Evolutionary conservation across 2,329 filamentous ascomycete genomes (phyloP), one percentile per base, ranked within the genome.

Genomic region (Domatiomyces catenatus): DNA sequence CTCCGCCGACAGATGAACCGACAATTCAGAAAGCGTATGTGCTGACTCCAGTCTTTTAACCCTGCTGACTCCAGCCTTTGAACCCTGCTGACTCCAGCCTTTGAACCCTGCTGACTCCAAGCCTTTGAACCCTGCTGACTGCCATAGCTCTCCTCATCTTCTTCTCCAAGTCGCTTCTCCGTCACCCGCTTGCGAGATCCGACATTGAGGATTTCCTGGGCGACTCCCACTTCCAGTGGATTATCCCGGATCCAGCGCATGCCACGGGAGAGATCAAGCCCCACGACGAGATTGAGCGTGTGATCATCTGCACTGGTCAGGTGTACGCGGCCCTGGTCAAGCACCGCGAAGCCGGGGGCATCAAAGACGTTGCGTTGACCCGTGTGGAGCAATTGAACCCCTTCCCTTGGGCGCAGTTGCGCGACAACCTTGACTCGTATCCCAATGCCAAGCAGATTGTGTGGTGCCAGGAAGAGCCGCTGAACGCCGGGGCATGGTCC

Each of bases 21-120:
- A 64, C 90, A 98, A 67, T 98, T 98, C 84, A 82, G 92, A 72
- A 98, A 98, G 76, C 92, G 86, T 92, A 76, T 80, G 85, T 76
- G 43, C 28, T 19, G 5, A 15, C 12, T 15, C n/a, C n/a, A n/a
- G n/a, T n/a, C n/a, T n/a, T n/a, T n/a, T n/a, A n/a, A n/a, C n/a
- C n/a, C n/a, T n/a, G n/a, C n/a, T n/a, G n/a, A n/a, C n/a, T n/a
- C n/a, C n/a, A n/a, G n/a, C n/a, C n/a, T n/a, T 50, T 46, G 26
- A 28, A 19, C 19, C 51, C 64, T 54, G 65, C 54, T 36, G 43
- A 36, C 43, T 28, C 26, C n/a, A n/a, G n/a, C n/a, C 42, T 44
- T n/a, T 44, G 7, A 15, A 56, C 28, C 26, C 28, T 8, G 46
- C 22, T 44, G 49, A 46, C 32, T 45, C 26, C n/a, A n/a, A n/a